Percentiles rank a stretch among this genome's conserved stretches.
phyloP scores from a whole-genome alignment of 1,139 yeast species.

The Geotrichum macrosporum region DNA sequence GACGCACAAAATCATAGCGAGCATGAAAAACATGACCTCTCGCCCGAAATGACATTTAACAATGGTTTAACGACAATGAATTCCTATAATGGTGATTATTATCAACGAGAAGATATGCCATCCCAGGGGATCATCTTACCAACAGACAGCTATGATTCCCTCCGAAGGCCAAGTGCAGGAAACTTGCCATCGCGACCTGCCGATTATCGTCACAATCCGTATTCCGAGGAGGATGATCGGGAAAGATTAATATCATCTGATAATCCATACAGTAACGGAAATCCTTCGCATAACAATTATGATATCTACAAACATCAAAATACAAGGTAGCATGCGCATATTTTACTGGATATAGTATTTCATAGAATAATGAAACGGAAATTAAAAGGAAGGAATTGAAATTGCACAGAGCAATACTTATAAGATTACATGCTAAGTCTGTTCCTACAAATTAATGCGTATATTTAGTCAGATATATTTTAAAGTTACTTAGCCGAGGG shows the following conservation, averaged over 20 bases:
- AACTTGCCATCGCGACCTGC: too few relatives aligned
- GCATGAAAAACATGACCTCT: not conserved
- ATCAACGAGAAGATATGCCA: not conserved
- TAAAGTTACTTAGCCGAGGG: too few relatives aligned
- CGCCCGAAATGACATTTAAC: not conserved
- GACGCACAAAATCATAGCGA: not conserved
- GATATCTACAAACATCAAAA: not conserved
- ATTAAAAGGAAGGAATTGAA: too few relatives aligned
- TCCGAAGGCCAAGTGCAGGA: not conserved
- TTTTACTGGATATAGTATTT: too few relatives aligned
- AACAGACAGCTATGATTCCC: not conserved
- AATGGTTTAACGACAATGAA: not conserved
- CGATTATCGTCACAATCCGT: not conserved
- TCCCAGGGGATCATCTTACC: constrained; percentile 11
- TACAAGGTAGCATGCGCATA: too few relatives aligned
- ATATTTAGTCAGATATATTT: too few relatives aligned
- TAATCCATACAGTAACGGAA: not conserved
- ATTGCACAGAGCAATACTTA: too few relatives aligned
- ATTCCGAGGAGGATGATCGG: not conserved
- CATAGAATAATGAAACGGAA: too few relatives aligned
- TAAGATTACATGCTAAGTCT: too few relatives aligned
- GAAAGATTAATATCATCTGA: not conserved
- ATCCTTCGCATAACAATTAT: not conserved
- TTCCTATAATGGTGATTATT: constrained; percentile 2
- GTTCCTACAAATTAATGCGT: too few relatives aligned